Percentiles rank a stretch among this genome's conserved stretches.
Evolutionary conservation across 2,329 filamentous ascomycete species (phyloP).

Genomic region (Ophiosphaerella herpotricha): DNA sequence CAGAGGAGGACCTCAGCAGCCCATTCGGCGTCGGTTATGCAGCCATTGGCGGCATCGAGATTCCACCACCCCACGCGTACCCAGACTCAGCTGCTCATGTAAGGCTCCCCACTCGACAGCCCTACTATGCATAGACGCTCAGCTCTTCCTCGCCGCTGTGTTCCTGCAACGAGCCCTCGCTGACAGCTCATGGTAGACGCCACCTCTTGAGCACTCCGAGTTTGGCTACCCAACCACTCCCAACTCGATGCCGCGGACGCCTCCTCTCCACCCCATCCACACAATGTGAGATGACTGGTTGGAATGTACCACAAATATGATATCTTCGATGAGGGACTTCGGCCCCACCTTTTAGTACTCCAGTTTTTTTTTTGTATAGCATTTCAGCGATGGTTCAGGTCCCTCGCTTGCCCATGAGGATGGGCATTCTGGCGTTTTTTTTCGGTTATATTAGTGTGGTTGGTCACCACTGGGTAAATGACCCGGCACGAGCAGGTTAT

Average conservation of each 20-base stretch:
- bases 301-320: slow-evolving; percentile 6
- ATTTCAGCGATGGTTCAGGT: slow-evolving; percentile 44
- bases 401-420: slow-evolving; percentile 38
- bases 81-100: slow-evolving; percentile 75
- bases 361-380: slow-evolving; percentile 37
- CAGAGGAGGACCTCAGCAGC: slow-evolving; percentile 61
- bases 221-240: slow-evolving; percentile 65
- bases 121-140: slow-evolving; percentile 42
- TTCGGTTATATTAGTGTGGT: slow-evolving; percentile 4
- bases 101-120: slow-evolving; percentile 59
- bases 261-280: slow-evolving; percentile 52
- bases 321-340: slow-evolving; percentile 17
- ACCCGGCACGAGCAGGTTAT: slow-evolving; percentile 19
- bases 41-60: slow-evolving; percentile 67
- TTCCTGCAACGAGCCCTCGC: slow-evolving; percentile 38
- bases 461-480: slow-evolving; percentile 15
- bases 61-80: slow-evolving; percentile 65
- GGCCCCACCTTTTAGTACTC: slow-evolving; percentile 31
- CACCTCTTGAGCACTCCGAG: slow-evolving; percentile 71
- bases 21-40: slow-evolving; percentile 71
- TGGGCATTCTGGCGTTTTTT: slow-evolving; percentile 32
- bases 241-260: slow-evolving; percentile 73
- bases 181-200: slow-evolving; percentile 63
- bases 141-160: slow-evolving; percentile 31
- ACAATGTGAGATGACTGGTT: slow-evolving; percentile 21